Base-by-base conservation (phyloP, 495 filamentous ascomycete genomes). In the Baudoinia panamericana region DNA sequence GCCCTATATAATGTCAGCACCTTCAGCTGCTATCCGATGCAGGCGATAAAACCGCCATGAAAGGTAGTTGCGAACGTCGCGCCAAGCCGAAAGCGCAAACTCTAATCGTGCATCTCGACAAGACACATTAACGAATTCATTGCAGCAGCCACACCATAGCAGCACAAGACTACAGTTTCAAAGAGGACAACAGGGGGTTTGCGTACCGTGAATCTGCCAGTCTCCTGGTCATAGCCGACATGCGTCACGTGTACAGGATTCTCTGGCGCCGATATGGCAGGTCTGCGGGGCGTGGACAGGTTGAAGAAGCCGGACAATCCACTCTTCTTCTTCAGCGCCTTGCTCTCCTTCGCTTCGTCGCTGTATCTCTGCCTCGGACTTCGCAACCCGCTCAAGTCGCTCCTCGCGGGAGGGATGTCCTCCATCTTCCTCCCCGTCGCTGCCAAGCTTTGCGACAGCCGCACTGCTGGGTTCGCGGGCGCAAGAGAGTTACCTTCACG, bases 231-330 rank as follows among this genome's bases (percentile, higher is more conserved):
- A 58, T 93, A 94, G 35, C 92, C 87, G 39, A 97, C 90, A 56
- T 97, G 90, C 30, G 92, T 97, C 39, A 97, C 80, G 58, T 97
- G 90, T 20, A 96, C 85, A 9, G 92, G 92, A 56, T 97, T 95
- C 60, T 93, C 86, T 29, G 90, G 90, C 7, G 83, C 79, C 5
- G 90, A 96, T 46, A 97, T 96, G 54, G 92, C 80, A 24, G 90
- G 80, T 45, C 81, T 81, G 49, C 85, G 80, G 28, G 82, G 90
- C 19, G 84, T 88, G 25, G 90, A 85, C 32, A 96, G 72, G 54
- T 78, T 93, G 72, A 97, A 78, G 56, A 96, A 93, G 51, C 79
- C 86, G 2, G 88, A 93, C 56, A 97, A 92, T 39, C 84, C 84
- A 33, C 81, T 80, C 66, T 93, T 96, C 69, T 95, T 93, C 54